Evolutionary conservation across 148 eudicot genomes (phyloP).

Genomic region (Linanthus parryae): DNA sequence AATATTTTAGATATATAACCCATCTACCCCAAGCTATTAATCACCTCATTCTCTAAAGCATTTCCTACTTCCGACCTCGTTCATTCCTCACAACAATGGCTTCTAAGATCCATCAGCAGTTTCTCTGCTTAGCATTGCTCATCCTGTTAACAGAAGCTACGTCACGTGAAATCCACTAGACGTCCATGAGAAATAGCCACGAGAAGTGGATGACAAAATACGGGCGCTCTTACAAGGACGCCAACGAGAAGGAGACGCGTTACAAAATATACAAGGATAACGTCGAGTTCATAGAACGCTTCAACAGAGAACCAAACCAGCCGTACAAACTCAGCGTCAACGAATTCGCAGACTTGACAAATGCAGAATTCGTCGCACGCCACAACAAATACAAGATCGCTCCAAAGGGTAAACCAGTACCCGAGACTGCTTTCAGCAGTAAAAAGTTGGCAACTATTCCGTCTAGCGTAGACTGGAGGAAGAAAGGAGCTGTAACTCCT

Average conservation of each 20-base stretch:
- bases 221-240: constrained; percentile 16
- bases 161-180: background rate
- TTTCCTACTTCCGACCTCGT: too few species aligned
- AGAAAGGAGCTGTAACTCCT: constrained; percentile 21
- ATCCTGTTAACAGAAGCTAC: background rate
- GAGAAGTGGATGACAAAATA: constrained; percentile 15
- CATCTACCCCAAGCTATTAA: too few species aligned
- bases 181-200: constrained; percentile 7
- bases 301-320: constrained; percentile 3
- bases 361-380: constrained; percentile 11
- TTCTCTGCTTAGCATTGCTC: too few species aligned
- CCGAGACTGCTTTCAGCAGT: background rate
- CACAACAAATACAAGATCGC: background rate
- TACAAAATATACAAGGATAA: constrained; percentile 16
- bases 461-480: constrained; percentile 19
- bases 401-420: background rate
- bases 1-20: too few species aligned
- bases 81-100: too few species aligned
- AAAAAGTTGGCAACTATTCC: constrained; percentile 9
- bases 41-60: too few species aligned
- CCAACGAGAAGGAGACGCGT: constrained; percentile 11
- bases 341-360: constrained; percentile 16
- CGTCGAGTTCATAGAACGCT: constrained; percentile 8
- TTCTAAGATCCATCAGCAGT: too few species aligned
- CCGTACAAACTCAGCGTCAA: constrained; percentile 13